Evolutionary conservation across 371 early-diverging fungal species (phyloP).

Genomic region (Mortierella sp.): DNA sequence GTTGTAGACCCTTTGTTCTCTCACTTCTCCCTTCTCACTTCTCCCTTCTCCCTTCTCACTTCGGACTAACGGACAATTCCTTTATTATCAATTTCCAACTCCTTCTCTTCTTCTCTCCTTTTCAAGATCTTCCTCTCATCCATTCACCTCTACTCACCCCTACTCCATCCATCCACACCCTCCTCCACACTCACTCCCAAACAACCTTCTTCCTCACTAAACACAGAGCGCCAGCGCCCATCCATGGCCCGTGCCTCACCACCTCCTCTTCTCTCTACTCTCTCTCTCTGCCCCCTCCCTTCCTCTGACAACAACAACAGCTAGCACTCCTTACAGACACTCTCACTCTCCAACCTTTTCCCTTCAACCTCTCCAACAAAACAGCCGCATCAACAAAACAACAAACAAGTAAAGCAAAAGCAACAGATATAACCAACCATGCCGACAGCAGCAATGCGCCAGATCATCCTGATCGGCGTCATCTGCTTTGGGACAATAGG

Average conservation of each 20-base stretch:
- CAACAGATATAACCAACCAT: slow-evolving; percentile 15
- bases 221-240: background rate
- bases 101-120: background rate
- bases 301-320: background rate
- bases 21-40: background rate
- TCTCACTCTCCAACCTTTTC: slow-evolving; percentile 7
- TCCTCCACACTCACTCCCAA: background rate
- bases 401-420: background rate
- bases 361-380: background rate
- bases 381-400: background rate
- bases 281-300: background rate
- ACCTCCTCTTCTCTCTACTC: background rate
- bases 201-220: background rate
- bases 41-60: background rate
- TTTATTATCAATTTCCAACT: background rate
- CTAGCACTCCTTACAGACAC: background rate
- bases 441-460: slow-evolving; percentile 52
- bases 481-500: slow-evolving; percentile 59
- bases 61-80: background rate
- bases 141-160: background rate
- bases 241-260: slow-evolving; percentile 15
- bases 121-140: background rate
- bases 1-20: background rate
- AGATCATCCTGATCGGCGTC: slow-evolving; percentile 55
- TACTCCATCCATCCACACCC: background rate